Evolutionary conservation across 768 basidiomycete genomes (phyloP), one percentile per base, ranked within the genome.

Genomic region (Chlorophyllum brunneum): DNA sequence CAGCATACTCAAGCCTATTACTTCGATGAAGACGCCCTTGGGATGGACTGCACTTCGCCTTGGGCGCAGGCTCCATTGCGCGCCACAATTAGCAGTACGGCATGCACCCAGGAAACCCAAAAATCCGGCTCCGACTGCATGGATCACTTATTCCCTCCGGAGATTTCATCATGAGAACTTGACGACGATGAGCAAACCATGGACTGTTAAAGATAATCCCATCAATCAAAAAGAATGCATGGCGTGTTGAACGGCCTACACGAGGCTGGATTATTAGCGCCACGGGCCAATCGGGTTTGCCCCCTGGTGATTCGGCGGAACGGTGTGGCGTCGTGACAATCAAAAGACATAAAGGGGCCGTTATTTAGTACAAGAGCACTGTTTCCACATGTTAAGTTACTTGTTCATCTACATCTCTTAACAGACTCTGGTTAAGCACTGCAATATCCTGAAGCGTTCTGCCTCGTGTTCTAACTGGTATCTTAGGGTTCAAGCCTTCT

Each of bases 321-420:
- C 40, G 49, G 29, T 51, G 49, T 51, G 49, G 49, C 49, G 49
- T 41, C 40, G 49, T 51, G 49, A 51, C 49, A 41, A 50, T 51
- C 30, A 49, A 39, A 51, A 51, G 40, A 51, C 49, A 51, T 51
- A 51, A 51, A 51, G 49, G 49, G 49, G 40, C 23, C 9, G 39
- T 39, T 33, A 39, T 49, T 40, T 30, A 31, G 26, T 42, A 51
- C 40, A 51, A 42, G 40, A 51, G 22, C 40, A 45, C 29, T 23
- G 43, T 45, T 29, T 45, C 29, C 39, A 41, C 49, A 51, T 41
- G 49, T 51, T 15, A 31, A 31, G n/a, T n/a, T 26, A 42, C 22
- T 42, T 31, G 37, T 42, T 42, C 49, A 41, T 29, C 48, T 10
- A 34, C 30, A 40, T 20, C 29, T 29, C 40, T 41, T 18, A 20